Evolutionary conservation across 1,284 basidiomycete genomes (phyloP).

Genomic region (Pseudozyma tsukubaensis): DNA sequence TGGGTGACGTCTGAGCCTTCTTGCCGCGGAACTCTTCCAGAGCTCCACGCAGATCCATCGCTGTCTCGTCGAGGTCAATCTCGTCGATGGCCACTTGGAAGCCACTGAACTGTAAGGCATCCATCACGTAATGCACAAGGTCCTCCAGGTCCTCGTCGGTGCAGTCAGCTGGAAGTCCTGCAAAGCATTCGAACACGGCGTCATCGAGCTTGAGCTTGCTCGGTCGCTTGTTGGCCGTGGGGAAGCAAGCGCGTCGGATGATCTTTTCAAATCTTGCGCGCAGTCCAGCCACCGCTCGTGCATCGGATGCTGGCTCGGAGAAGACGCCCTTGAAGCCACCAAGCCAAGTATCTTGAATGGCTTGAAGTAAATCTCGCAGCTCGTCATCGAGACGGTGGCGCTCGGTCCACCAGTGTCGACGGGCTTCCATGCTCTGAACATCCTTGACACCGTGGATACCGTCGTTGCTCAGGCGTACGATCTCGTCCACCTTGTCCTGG

Average conservation of each 20-base stretch:
- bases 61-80: constrained; percentile 88
- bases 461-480: constrained; percentile 81
- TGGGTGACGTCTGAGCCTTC: constrained; percentile 36
- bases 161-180: constrained; percentile 81
- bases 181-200: constrained; percentile 83
- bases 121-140: constrained; percentile 90
- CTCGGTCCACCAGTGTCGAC: constrained; percentile 83
- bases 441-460: constrained; percentile 80
- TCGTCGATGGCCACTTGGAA: constrained; percentile 89
- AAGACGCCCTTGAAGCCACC: constrained; percentile 83
- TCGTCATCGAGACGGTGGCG: constrained; percentile 81
- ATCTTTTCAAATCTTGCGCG: constrained; percentile 48
- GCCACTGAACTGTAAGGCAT: constrained; percentile 92
- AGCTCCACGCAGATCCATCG: constrained; percentile 58
- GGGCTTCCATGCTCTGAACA: constrained; percentile 77
- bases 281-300: constrained; percentile 32
- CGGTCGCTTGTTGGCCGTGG: constrained; percentile 68
- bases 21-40: constrained; percentile 58
- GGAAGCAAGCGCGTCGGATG: constrained; percentile 71
- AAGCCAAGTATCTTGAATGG: constrained; percentile 94
- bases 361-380: constrained; percentile 80
- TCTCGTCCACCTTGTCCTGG: constrained; percentile 79
- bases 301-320: constrained; percentile 30
- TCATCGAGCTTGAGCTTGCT: constrained; percentile 75
- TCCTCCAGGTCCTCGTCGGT: constrained; percentile 93